Percentiles rank a stretch among this genome's conserved stretches.
phyloP scores from a whole-genome alignment of 306 rosid genomes.

The Vachellia collinsii region DNA sequence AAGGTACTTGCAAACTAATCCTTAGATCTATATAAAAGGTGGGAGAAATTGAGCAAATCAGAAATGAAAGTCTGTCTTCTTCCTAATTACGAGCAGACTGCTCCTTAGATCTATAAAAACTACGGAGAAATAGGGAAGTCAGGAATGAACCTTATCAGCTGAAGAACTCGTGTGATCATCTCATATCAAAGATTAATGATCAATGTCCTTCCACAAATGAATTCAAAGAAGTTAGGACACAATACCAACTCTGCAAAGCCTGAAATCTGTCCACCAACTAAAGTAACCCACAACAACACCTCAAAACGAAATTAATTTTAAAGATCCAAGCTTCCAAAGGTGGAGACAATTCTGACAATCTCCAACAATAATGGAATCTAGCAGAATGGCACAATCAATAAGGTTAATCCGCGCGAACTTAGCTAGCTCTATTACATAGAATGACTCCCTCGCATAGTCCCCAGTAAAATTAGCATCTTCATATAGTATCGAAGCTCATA shows the following conservation, averaged over 20 bases:
- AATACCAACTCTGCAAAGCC: slow-evolving; percentile 1
- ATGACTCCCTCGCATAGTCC: slow-evolving; percentile 35
- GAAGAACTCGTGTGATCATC: slow-evolving; percentile 14
- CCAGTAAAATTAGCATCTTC: not conserved
- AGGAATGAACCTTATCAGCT: slow-evolving; percentile 1
- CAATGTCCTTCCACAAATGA: slow-evolving; percentile 21
- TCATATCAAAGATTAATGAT: slow-evolving; percentile 13
- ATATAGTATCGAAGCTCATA: slow-evolving; percentile 14
- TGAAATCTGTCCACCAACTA: slow-evolving; percentile 23
- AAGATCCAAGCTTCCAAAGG: slow-evolving; percentile 30
- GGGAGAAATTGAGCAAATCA: not conserved
- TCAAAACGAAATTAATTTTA: not conserved
- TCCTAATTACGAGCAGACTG: slow-evolving; percentile 20
- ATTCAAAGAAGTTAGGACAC: slow-evolving; percentile 13
- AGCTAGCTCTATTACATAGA: slow-evolving; percentile 9
- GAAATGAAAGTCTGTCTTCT: not conserved
- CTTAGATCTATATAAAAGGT: not conserved
- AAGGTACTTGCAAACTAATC: not conserved
- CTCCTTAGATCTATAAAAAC: slow-evolving; percentile 23
- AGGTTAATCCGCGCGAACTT: not conserved
- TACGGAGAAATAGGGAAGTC: not conserved
- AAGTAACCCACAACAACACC: slow-evolving; percentile 21
- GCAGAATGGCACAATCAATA: not conserved
- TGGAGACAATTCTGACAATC: not conserved
- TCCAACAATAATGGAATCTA: not conserved